Base-by-base conservation (phyloP, 2,329 filamentous ascomycete species). In the Rugonectria rugulosa region DNA sequence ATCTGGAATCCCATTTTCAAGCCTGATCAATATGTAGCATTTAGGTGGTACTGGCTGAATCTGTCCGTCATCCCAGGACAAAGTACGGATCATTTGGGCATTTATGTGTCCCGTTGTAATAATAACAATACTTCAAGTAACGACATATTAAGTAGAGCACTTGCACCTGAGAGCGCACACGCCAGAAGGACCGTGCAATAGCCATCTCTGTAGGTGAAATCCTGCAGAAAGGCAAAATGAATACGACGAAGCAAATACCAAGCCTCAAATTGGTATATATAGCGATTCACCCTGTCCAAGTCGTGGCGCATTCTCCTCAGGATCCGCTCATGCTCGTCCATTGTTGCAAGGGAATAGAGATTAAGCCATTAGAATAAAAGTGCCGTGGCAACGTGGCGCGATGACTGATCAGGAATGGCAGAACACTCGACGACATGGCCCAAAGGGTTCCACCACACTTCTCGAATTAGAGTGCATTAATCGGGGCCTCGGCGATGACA, bases 341-440 rank as follows among this genome's bases (percentile, higher is more conserved):
- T n/a, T n/a, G n/a, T n/a, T n/a, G n/a, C n/a, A n/a, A 14, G 9
- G 7, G 8, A 11, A 40, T 38, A 36, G 38, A 51, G 21, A 43
- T 45, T 56, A 46, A 50, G 41, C 68, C 63, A 67, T 59, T 65
- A 63, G 59, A 63, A 67, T 57, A 61, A 46, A 67, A 60, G 60
- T 62, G 61, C 57, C 47, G 59, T 66, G 58, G 56, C 70, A 66
- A 71, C 64, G 67, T 70, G 64, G 59, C 62, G 57, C 56, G 60
- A 57, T 54, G 51, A 59, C 34, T 43, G 61, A 53, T 61, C 60
- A 51, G 56, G 62, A 69, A 66, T 66, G 59, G 63, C 49, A 65
- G 65, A 50, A 40, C 23, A 46, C 41, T 53, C 45, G 40, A 47
- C 53, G 44, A 53, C 40, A 11, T 9, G 23, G 36, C 10, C 4